Base-by-base conservation (phyloP, 768 basidiomycete species). In the Kondoa malvinella region DNA sequence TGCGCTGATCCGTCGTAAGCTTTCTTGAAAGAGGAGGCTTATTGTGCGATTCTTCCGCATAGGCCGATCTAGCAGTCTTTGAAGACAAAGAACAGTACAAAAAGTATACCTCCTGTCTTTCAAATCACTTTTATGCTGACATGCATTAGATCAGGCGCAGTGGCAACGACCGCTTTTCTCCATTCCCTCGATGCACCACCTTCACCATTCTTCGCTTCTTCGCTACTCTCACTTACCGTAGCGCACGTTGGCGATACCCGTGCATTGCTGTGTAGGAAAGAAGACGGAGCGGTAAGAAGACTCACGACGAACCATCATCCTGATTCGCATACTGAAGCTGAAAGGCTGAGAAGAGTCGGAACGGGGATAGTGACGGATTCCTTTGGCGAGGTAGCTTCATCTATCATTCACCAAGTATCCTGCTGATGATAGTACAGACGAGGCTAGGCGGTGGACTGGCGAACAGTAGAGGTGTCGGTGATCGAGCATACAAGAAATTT, bases 291-390 rank as follows among this genome's bases (percentile, higher is more conserved):
- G 58, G 88, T 86, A n/a, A 79, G 82, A 59, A 83, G 89, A 1
- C 87, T 97, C 83, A 95, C 95, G 0, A 90, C 96, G 78, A 86
- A 69, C 31, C 95, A 99, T 75, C 94, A 96, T 76, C 87, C 91
- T n/a, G 94, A 97, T 73, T 83, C 89, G 27, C 85, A 85, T 34
- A 81, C 88, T 12, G 95, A 99, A 76, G 84, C 88, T 32, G 85
- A 84, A 57, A 81, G 95, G 57, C 78, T 99, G 66, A 83, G 92
- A 33, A 82, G 88, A 66, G 88, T 91, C 84, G 91, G 91, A 14
- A 86, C 86, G 8, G 86, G 88, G 1, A 77, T 94, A 30, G 87
- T 95, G 57, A 88, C 69, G 2, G 69, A 69, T 57, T 67, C 65
- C 21, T 69, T 69, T 65, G 69, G 69, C 33, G 69, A 69, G 60